Base-by-base conservation (phyloP, 768 basidiomycete species). In the Boletales sp. region DNA sequence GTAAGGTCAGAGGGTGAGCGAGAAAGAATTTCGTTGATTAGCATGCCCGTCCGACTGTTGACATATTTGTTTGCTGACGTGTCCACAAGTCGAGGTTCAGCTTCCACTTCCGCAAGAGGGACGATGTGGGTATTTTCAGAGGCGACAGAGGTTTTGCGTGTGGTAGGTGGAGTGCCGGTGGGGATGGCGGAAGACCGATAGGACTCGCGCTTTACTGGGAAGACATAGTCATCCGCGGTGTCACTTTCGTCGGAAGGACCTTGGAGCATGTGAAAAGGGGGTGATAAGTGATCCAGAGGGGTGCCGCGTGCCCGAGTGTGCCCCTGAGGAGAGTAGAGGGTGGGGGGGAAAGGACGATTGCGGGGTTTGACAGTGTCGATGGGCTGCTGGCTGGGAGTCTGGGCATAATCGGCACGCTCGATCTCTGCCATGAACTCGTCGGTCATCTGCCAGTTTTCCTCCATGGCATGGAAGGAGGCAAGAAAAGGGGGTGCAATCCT, bases 201-300 rank as follows among this genome's bases (percentile, higher is more conserved):
- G 8, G 75, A 66, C 32, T 81, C 80, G 37, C 77, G 80, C 46
- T 74, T 70, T 21, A n/a, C n/a, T n/a, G 48, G 42, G 55, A 78
- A 75, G 8, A 72, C 64, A 53, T 80, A 82, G 1, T 70, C 73
- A 37, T 56, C 62, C 57, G 69, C 50, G 63, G 70, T 46, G 57
- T 72, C 62, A 37, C 70, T 66, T 52, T 74, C 71, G 3, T 72
- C 75, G 31, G 80, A 74, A 44, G 76, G 70, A 31, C 73, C 71
- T 28, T 77, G 66, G 8, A 79, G 75, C 3, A 73, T 70, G 52
- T 76, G 75, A 60, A 75, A 81, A 42, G 71, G 62, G 2, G 79
- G 80, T 15, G 80, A 79, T 39, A 58, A 57, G 31, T 75, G 78
- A 61, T 86, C 83, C 12, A 83, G 78, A 5, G 76, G 76, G n/a